A percentile compares a stretch with the other conserved stretches of the same genome.
These are phyloP conservation scores for Candida parachauliodes DNA, from an alignment of 805 yeast genomes.

Conservation along the genomic window DNA sequence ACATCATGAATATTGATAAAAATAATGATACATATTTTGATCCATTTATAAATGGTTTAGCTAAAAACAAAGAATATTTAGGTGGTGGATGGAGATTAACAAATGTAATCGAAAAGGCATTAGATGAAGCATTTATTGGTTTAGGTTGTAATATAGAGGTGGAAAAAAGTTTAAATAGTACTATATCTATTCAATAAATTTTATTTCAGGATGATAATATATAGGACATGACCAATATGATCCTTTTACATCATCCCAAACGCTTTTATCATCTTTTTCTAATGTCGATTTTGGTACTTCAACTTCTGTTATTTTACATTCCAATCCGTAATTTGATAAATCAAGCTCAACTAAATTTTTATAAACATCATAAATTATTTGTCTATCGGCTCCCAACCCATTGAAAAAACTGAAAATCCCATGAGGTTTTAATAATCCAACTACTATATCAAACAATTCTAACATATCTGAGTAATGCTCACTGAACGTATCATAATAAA, in stretches of 20 bases:
- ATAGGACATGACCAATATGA: slow-evolving; percentile 68
- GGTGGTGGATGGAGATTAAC: slow-evolving; percentile 85
- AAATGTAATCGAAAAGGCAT: slow-evolving; percentile 66
- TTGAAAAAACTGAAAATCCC: slow-evolving; percentile 91
- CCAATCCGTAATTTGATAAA: slow-evolving; percentile 72
- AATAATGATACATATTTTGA: slow-evolving; percentile 26
- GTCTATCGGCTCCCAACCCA: slow-evolving; percentile 56
- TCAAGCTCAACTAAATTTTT: slow-evolving; percentile 78
- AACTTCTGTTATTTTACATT: slow-evolving; percentile 51
- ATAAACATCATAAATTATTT: slow-evolving; percentile 62
- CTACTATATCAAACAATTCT: slow-evolving; percentile 74
- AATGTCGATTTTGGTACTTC: slow-evolving; percentile 41
- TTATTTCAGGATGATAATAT: slow-evolving; percentile 63
- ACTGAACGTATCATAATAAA: slow-evolving; percentile 90
- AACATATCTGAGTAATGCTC: slow-evolving; percentile 90
- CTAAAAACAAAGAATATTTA: slow-evolving; percentile 60
- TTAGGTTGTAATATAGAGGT: slow-evolving; percentile 71
- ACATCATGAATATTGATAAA: slow-evolving; percentile 21
- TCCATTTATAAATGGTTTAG: slow-evolving; percentile 45
- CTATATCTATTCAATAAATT: slow-evolving; percentile 33
- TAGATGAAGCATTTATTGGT: slow-evolving; percentile 89
- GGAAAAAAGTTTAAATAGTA: slow-evolving; percentile 32
- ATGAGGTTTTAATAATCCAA: slow-evolving; percentile 75
- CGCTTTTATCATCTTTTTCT: slow-evolving; percentile 31
- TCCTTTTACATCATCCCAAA: slow-evolving; percentile 60